These are phyloP conservation scores for Fragaria iinumae DNA, from an alignment of 306 rosid species.

Conservation along the genomic window DNA sequence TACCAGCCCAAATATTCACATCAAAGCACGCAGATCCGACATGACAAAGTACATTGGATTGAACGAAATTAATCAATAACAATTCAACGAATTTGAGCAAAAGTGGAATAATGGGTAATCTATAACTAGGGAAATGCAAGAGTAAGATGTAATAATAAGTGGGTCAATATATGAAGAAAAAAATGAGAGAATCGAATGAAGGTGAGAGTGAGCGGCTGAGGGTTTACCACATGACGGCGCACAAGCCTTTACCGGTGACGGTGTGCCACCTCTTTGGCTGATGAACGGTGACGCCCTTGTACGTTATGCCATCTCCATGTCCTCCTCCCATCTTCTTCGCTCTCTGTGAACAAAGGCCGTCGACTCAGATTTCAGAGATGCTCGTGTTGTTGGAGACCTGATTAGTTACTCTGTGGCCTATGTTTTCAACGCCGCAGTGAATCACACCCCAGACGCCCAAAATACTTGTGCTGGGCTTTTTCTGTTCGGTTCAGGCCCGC, in stretches of 20 bases:
- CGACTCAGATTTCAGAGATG: background rate
- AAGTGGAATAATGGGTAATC: background rate
- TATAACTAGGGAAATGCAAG: background rate
- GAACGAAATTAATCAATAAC: background rate
- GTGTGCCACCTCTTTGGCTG: constrained; percentile 84
- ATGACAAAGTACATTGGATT: background rate
- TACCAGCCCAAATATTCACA: background rate
- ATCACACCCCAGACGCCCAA: background rate
- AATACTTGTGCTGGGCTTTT: background rate
- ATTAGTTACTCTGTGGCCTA: background rate
- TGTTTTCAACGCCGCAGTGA: constrained; percentile 1
- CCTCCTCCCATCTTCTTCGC: constrained; percentile 45
- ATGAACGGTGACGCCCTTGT: constrained; percentile 48
- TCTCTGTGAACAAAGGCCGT: constrained; percentile 5
- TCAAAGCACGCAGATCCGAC: constrained; percentile 15
- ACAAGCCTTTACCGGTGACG: constrained; percentile 90
- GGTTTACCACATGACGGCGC: constrained; percentile 85
- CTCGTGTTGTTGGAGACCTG: background rate
- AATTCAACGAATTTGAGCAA: background rate
- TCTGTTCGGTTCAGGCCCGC: background rate
- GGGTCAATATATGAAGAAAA: background rate
- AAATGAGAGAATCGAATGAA: background rate
- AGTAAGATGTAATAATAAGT: background rate
- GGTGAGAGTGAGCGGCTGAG: background rate
- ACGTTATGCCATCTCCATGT: constrained; percentile 50